phyloP scores from a whole-genome alignment of 169 alveolate species.

The Plasmodium cynomolgi region DNA sequence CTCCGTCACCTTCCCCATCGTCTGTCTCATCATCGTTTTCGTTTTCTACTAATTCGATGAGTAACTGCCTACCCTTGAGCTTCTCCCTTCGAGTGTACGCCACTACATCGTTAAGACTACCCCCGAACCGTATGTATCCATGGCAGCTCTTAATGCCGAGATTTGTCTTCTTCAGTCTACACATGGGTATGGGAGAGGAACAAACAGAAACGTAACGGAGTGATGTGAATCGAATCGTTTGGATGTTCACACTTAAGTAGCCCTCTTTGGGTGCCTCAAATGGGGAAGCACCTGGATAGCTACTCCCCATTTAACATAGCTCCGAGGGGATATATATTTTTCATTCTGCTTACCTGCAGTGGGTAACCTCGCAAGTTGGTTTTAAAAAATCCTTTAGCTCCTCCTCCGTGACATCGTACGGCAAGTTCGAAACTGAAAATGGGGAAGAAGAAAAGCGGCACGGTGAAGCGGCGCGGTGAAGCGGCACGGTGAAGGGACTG shows the following conservation, averaged over 20 bases:
- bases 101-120: not conserved
- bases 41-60: not conserved
- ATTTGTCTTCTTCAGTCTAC: slow-evolving; percentile 20
- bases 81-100: not conserved
- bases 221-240: not conserved
- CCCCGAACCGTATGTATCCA: slow-evolving; percentile 19
- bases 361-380: slow-evolving; percentile 10
- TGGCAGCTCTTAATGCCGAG: slow-evolving; percentile 29
- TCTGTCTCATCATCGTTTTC: not conserved
- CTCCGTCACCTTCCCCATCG: not conserved
- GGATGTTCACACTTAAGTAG: not conserved
- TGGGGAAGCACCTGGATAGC: not conserved
- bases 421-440: slow-evolving; percentile 40
- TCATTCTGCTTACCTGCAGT: slow-evolving; percentile 22
- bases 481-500: not conserved
- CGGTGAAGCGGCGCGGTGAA: not conserved
- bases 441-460: not conserved
- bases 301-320: not conserved
- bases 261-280: not conserved
- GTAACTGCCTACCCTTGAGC: not conserved
- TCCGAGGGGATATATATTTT: not conserved
- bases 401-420: slow-evolving; percentile 51
- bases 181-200: not conserved
- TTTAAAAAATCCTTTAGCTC: slow-evolving; percentile 23
- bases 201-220: not conserved